Conservation (phyloP, 306 rosid genomes). For the Inga oerstediana region DNA sequence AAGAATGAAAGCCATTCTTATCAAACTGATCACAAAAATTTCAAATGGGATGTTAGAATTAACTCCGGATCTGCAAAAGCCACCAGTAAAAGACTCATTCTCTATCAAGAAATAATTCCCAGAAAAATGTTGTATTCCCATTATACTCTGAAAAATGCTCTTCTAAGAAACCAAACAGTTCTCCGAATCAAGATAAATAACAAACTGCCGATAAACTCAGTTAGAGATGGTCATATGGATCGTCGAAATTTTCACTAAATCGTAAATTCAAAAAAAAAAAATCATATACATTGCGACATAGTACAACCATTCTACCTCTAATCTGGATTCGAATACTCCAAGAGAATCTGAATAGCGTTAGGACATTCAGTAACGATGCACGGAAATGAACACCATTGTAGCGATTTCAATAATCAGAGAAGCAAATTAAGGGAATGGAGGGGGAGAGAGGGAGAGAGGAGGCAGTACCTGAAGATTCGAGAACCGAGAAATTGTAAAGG, state of each 20-base stretch:
- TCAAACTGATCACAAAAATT: not conserved
- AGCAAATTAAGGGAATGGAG: no score
- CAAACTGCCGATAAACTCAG: not conserved
- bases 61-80: not conserved
- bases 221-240: not conserved
- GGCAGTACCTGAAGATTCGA: slow-evolving; percentile 40
- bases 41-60: not conserved
- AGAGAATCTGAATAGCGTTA: not conserved
- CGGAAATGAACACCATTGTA: not conserved
- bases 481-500: not conserved
- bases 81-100: not conserved
- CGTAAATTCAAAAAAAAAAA: not conserved
- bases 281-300: not conserved
- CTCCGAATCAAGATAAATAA: not conserved
- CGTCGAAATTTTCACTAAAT: not conserved
- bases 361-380: not conserved
- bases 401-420: not conserved
- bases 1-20: not conserved
- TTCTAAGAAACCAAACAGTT: not conserved
- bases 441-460: not conserved
- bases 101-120: not conserved
- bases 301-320: not conserved
- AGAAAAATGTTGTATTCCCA: not conserved
- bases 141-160: not conserved
- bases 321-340: not conserved